Base-by-base conservation (phyloP, 192 early-diverging fungal species). In the Podochytrium sp. region DNA sequence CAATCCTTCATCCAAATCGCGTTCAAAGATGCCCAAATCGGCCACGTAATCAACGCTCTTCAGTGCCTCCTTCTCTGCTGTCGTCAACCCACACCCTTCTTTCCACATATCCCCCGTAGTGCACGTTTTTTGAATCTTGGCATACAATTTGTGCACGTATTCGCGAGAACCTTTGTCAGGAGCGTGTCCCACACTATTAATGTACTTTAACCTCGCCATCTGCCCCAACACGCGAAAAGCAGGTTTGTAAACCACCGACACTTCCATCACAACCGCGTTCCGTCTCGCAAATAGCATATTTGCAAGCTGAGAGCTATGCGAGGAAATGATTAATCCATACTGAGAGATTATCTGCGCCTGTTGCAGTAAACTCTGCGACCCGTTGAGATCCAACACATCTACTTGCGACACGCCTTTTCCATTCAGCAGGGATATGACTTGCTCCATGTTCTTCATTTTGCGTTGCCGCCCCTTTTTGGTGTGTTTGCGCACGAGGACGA, bases 151-250 rank as follows among this genome's bases (percentile, higher is more conserved):
- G 16, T 55, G 52, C 30, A 23, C 25, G 30, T 55, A 25, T 23
- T 7, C 52, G 20, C 52, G 7, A 20, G 7, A 7, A 7, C 52
- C 5, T 25, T 55, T 55, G 23, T 55, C 42, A 20, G 63, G 63
- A 27, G 20, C 7, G 38, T 65, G 63, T 47, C 63, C 63, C 10
- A 65, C 63, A 65, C 63, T 65, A 35, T 47, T 49, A 42, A 65
- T 47, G 29, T 65, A 65, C n/a, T 65, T 41, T 43, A 49, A n/a
- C 40, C 63, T 14, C n/a, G 63, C 23, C 27, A 65, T 35, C 7
- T 23, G 6, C 29, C 63, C 63, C 37, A 65, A 43, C 12, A 18
- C 16, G 2, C 63, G 14, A 39, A 65, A 65, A 10, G 63, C 63
- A 1, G 23, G 6, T 30, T 65, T 65, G 23, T 34, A 65, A 16